phyloP scores from a whole-genome alignment of 2,329 filamentous ascomycete genomes.

The Sporothrix protearum region DNA sequence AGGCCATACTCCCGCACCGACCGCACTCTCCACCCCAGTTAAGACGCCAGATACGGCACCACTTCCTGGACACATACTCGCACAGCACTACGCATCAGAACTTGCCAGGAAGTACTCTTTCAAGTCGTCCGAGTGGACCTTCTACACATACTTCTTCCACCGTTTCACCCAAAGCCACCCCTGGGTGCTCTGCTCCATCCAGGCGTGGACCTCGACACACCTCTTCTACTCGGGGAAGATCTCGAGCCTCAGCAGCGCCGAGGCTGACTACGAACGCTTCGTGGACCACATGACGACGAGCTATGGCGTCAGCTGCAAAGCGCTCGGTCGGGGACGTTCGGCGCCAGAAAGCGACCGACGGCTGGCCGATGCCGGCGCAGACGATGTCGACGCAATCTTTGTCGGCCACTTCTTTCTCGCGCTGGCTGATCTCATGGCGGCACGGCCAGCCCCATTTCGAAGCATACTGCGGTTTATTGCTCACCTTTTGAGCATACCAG shows the following conservation, averaged over 20 bases:
- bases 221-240: constrained; percentile 8
- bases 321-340: too few species aligned
- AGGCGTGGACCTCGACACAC: constrained; percentile 12
- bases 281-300: not conserved
- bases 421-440: constrained; percentile 5
- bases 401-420: constrained; percentile 16
- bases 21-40: not conserved
- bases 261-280: not conserved
- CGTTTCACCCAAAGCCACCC: constrained; percentile 8
- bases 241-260: not conserved
- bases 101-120: constrained; percentile 15
- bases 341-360: not conserved
- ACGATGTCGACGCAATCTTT: constrained; percentile 12
- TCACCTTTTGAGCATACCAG: not conserved
- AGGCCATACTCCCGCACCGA: not conserved
- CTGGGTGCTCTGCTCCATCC: constrained; percentile 7
- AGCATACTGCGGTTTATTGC: constrained; percentile 7
- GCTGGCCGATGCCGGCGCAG: not conserved
- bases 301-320: not conserved
- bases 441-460: not conserved
- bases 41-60: not conserved
- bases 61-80: not conserved
- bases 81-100: constrained; percentile 7
- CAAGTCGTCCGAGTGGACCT: constrained; percentile 13
- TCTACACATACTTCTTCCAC: constrained; percentile 17